Evolutionary conservation across 352 stramenopile species (phyloP).

Genomic region (Pythium volutum): DNA sequence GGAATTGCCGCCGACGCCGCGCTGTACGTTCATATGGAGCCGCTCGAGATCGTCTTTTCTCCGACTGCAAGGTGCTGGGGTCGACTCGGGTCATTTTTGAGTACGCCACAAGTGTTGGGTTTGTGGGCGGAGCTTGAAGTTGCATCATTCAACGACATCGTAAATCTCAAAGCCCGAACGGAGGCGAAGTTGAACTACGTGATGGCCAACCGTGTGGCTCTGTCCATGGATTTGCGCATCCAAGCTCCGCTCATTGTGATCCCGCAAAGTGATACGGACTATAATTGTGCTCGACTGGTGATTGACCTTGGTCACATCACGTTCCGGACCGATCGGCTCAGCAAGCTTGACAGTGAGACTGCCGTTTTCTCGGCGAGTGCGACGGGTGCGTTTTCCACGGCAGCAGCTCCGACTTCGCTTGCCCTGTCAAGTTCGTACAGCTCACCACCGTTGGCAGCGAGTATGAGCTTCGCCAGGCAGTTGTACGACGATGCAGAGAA

Average conservation of each 20-base stretch:
- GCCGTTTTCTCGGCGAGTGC: slow-evolving; percentile 31
- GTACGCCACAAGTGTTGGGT: slow-evolving; percentile 71
- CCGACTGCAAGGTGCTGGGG: slow-evolving; percentile 83
- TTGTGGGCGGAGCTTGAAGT: slow-evolving; percentile 87
- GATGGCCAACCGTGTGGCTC: slow-evolving; percentile 81
- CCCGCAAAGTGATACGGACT: slow-evolving; percentile 75
- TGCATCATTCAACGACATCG: slow-evolving; percentile 86
- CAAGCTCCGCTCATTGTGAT: slow-evolving; percentile 86
- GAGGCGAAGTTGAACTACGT: slow-evolving; percentile 89
- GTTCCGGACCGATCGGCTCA: slow-evolving; percentile 80
- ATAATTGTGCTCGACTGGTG: slow-evolving; percentile 71
- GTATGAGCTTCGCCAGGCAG: slow-evolving; percentile 82
- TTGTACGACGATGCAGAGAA: slow-evolving; percentile 84
- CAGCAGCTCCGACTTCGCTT: slow-evolving; percentile 35
- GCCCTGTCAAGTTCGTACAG: slow-evolving; percentile 37
- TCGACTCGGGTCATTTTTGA: slow-evolving; percentile 65
- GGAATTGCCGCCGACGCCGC: slow-evolving; percentile 65
- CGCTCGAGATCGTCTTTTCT: slow-evolving; percentile 83
- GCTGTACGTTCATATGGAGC: slow-evolving; percentile 83
- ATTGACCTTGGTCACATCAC: slow-evolving; percentile 84
- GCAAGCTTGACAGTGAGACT: slow-evolving; percentile 64
- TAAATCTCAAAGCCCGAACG: slow-evolving; percentile 85
- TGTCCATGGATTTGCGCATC: slow-evolving; percentile 80
- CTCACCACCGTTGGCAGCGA: slow-evolving; percentile 44
- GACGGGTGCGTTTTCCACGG: slow-evolving; percentile 23